Percentiles rank a stretch among this genome's conserved stretches.
Evolutionary conservation across 2,329 filamentous ascomycete species (phyloP).

Genomic region (Grosmannia huntii): DNA sequence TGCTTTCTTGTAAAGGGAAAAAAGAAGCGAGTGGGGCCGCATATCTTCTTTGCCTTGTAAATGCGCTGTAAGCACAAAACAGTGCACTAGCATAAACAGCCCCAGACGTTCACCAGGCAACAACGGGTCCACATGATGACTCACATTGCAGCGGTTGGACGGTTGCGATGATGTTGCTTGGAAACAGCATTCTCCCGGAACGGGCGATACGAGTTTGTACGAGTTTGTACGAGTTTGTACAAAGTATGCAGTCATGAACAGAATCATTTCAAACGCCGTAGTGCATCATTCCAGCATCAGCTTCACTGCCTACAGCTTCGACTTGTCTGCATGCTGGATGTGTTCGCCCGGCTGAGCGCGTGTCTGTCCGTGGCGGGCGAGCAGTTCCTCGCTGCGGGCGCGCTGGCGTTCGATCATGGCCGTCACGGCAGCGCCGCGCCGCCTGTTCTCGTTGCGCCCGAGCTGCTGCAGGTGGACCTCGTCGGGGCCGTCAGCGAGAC

Average conservation of each 20-base stretch:
- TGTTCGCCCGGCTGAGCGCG: conserved; percentile 36
- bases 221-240: no score
- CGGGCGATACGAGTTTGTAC: no score
- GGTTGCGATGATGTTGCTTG: no score
- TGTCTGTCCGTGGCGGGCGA: conserved; percentile 42
- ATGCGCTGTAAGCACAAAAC: not conserved
- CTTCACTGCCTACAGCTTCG: conserved; percentile 30
- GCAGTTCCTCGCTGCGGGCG: conserved; percentile 50
- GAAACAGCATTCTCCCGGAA: not conserved
- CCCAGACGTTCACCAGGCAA: conserved; percentile 9
- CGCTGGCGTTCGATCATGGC: conserved; percentile 52
- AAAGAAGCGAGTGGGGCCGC: not conserved
- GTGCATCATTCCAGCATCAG: no score
- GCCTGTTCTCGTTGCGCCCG: conserved; percentile 69
- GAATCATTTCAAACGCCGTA: no score
- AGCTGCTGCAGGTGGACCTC: conserved; percentile 84
- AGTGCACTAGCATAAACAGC: conserved; percentile 9
- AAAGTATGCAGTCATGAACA: no score
- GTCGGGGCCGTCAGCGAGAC: conserved; percentile 86
- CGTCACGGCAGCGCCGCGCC: conserved; percentile 47
- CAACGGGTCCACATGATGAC: conserved; percentile 2
- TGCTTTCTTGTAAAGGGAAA: not conserved
- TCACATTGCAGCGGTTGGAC: not conserved
- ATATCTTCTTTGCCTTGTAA: not conserved
- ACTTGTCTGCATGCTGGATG: conserved; percentile 25